phyloP scores from a whole-genome alignment of 2,329 filamentous ascomycete genomes.

The Aureobasidium lini region DNA sequence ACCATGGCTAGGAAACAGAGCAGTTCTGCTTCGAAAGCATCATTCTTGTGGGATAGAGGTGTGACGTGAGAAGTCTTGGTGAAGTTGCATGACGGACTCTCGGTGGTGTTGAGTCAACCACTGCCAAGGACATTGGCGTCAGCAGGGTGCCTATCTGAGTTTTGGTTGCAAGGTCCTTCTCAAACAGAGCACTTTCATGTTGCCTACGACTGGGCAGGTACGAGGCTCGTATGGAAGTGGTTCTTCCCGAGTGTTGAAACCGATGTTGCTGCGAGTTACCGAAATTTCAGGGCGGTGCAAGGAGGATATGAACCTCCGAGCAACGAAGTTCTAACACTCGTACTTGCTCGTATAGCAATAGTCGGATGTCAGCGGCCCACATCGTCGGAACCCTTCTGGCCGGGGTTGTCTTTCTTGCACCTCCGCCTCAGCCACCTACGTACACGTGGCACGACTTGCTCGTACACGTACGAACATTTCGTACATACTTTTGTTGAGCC shows the following conservation, averaged over 20 bases:
- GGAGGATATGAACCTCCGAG: background rate
- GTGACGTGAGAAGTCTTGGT: background rate
- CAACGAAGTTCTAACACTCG: background rate
- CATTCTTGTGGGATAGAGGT: background rate
- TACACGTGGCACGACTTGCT: background rate
- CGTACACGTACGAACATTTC: background rate
- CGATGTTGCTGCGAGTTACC: background rate
- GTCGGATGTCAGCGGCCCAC: background rate
- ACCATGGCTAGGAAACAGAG: background rate
- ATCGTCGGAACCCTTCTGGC: background rate
- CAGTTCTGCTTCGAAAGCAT: background rate
- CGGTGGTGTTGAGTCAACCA: no score
- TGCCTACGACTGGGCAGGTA: no score
- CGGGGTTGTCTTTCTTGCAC: background rate
- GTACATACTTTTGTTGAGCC: background rate
- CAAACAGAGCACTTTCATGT: no score
- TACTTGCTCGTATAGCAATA: slow-evolving; percentile 1
- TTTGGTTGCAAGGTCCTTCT: no score
- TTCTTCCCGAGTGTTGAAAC: no score
- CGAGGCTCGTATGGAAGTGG: no score
- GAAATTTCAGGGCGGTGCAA: background rate
- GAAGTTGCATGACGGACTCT: background rate
- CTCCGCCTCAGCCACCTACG: background rate
- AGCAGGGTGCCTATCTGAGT: background rate
- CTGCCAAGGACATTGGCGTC: background rate